Percentiles rank a stretch among this genome's conserved stretches.
Evolutionary conservation across 768 basidiomycete species (phyloP).

Genomic region (Erythrobasidium yunnanense): DNA sequence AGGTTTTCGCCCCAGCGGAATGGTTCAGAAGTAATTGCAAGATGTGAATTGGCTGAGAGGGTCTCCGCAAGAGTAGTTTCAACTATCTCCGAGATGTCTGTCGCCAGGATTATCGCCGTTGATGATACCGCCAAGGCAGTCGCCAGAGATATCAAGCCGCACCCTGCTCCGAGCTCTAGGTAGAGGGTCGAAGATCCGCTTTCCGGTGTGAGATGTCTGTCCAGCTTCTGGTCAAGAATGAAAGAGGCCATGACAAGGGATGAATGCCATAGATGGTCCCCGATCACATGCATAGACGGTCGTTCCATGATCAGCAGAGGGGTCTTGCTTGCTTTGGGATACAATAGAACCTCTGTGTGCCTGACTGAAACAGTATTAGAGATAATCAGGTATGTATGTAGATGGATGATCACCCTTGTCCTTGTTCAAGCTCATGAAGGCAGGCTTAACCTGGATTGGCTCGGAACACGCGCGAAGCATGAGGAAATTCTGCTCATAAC

Average conservation of each 20-base stretch:
- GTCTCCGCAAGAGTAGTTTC: conserved; percentile 30
- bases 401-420: neutral
- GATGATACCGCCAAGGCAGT: neutral
- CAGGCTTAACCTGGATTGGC: neutral
- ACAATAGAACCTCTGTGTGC: neutral
- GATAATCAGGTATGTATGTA: neutral
- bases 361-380: neutral
- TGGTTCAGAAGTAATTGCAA: neutral
- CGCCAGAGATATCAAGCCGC: conserved; percentile 29
- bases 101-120: conserved; percentile 17
- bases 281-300: conserved; percentile 4
- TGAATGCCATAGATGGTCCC: conserved; percentile 19
- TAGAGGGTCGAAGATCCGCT: neutral
- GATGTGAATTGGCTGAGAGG: conserved; percentile 23
- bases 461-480: neutral
- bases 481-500: neutral
- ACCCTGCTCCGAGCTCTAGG: conserved; percentile 36
- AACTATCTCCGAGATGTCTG: conserved; percentile 33
- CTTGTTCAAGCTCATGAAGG: neutral
- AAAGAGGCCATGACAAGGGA: conserved; percentile 6
- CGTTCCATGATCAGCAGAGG: conserved; percentile 4
- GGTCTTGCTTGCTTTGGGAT: neutral
- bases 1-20: conserved; percentile 12
- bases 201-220: neutral
- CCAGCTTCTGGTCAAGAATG: neutral